Conservation (phyloP, 345 rosid genomes). For the Sisymbrium altissimum region DNA sequence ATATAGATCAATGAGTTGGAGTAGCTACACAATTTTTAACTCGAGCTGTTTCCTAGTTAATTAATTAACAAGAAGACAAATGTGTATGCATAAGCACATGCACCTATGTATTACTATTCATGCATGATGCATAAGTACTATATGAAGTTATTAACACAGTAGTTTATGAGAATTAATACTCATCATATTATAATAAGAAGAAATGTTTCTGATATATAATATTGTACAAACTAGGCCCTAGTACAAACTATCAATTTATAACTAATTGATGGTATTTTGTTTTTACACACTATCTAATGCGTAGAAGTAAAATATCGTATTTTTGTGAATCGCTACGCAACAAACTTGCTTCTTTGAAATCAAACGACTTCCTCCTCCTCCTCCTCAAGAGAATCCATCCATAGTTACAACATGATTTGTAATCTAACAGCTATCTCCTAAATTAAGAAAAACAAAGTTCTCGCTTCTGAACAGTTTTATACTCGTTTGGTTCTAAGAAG, state of each 20-base stretch:
- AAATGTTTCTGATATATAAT: background rate
- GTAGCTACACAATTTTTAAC: background rate
- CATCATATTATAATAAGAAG: background rate
- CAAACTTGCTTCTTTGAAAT: background rate
- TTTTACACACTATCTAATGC: background rate
- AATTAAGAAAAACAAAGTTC: background rate
- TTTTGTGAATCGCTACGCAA: background rate
- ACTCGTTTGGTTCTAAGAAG: background rate
- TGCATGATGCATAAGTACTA: background rate
- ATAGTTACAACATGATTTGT: background rate
- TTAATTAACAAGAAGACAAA: slow-evolving; percentile 29
- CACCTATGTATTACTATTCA: background rate
- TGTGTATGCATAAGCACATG: slow-evolving; percentile 13
- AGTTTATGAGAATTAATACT: background rate
- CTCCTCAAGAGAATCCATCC: background rate
- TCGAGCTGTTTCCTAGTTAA: slow-evolving; percentile 12
- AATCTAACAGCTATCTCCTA: background rate
- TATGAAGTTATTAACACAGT: background rate
- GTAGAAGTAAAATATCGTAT: background rate
- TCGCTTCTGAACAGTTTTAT: background rate
- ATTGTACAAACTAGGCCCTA: background rate
- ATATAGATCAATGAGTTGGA: slow-evolving; percentile 10
- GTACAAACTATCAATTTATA: background rate
- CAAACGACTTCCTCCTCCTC: background rate
- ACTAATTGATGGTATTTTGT: background rate